phyloP scores from a whole-genome alignment of 345 rosid species.

The Eucalyptus decipiens region DNA sequence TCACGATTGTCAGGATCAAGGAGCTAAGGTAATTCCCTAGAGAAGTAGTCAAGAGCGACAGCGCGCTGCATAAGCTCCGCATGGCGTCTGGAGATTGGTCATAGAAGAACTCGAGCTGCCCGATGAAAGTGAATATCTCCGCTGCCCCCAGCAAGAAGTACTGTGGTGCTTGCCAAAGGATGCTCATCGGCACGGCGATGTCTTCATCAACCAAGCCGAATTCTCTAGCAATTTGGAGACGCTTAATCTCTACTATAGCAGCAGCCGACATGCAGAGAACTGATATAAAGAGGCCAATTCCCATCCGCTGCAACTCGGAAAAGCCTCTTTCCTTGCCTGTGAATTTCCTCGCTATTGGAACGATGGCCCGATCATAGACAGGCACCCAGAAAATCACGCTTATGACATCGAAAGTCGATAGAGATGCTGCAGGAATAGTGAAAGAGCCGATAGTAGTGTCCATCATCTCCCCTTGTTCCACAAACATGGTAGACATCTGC shows the following conservation, averaged over 20 bases:
- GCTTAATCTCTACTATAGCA: constrained; percentile 1
- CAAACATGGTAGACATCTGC: constrained; percentile 38
- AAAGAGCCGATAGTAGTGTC: constrained; percentile 27
- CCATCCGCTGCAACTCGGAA: constrained; percentile 18
- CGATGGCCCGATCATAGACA: constrained; percentile 22
- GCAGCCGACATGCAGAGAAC: constrained; percentile 4
- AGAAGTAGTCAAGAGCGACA: constrained; percentile 16
- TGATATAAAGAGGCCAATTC: constrained; percentile 14
- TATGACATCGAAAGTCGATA: constrained; percentile 24
- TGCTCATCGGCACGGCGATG: not conserved
- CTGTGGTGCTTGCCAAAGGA: constrained; percentile 14
- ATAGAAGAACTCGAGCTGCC: constrained; percentile 20
- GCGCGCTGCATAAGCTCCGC: constrained; percentile 16
- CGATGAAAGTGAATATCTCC: constrained; percentile 9
- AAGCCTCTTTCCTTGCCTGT: constrained; percentile 25
- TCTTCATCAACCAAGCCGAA: not conserved
- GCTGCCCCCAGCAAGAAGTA: constrained; percentile 6
- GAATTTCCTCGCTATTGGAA: constrained; percentile 22
- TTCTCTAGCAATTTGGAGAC: constrained; percentile 11
- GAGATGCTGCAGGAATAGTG: constrained; percentile 36
- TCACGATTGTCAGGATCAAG: constrained; percentile 20
- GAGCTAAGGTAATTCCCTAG: constrained; percentile 34
- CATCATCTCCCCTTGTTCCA: constrained; percentile 41
- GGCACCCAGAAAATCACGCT: constrained; percentile 38
- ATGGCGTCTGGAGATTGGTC: constrained; percentile 13